Conservation (phyloP, 371 early-diverging fungal species). For the Mucor indicus region DNA sequence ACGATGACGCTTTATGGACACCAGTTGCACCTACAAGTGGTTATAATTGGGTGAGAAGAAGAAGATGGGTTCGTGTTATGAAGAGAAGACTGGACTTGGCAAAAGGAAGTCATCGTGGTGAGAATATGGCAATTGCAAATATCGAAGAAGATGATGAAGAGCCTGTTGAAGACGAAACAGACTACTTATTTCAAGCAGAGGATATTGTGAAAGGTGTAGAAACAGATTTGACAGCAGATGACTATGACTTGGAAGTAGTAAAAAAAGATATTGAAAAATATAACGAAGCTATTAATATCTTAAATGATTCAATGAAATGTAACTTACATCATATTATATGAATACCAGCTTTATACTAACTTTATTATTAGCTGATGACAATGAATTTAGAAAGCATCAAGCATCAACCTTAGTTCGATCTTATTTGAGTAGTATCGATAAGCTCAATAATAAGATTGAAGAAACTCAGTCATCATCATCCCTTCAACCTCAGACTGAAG, state of each 20-base stretch:
- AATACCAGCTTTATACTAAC: too few species aligned
- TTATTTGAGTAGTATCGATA: conserved; percentile 15
- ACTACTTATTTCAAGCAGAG: conserved; percentile 21
- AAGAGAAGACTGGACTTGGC: conserved; percentile 61
- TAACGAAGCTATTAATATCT: background rate
- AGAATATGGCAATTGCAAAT: conserved; percentile 7
- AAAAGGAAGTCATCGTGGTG: conserved; percentile 24
- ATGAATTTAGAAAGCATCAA: conserved; percentile 21
- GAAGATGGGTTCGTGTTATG: conserved; percentile 79
- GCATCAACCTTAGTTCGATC: conserved; percentile 11
- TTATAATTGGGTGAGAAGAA: conserved; percentile 67
- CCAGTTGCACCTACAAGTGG: conserved; percentile 52
- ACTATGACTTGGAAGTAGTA: background rate
- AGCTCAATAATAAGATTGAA: conserved; percentile 4
- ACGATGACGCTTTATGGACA: conserved; percentile 53
- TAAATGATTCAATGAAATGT: conserved; percentile 1
- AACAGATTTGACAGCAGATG: background rate
- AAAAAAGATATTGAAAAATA: conserved; percentile 5
- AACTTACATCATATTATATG: background rate
- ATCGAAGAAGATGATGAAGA: conserved; percentile 9
- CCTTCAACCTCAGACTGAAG: too few species aligned
- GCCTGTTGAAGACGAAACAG: too few species aligned
- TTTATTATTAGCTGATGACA: conserved; percentile 12
- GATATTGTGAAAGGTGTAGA: conserved; percentile 21
- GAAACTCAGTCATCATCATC: background rate